A percentile compares a stretch with the other conserved stretches of the same genome.
These are phyloP conservation scores for Monosporozyma aerobia DNA, from an alignment of 805 yeast species.

Conservation along the genomic window DNA sequence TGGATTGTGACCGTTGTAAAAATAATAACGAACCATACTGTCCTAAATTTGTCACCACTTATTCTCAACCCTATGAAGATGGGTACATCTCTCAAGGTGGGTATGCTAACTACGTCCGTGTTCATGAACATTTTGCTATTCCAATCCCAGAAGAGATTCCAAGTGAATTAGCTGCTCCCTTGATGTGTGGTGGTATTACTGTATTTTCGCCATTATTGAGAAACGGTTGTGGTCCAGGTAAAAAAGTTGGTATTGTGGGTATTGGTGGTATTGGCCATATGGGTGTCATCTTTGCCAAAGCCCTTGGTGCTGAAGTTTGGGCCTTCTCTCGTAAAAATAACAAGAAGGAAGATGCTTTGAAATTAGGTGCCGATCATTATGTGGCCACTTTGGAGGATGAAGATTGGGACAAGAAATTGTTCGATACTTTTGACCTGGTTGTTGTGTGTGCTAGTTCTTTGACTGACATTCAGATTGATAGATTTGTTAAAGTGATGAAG, in stretches of 20 bases:
- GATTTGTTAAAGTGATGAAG: constrained; percentile 23
- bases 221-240: constrained; percentile 41
- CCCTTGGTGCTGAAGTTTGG: constrained; percentile 50
- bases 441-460: constrained; percentile 41
- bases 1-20: constrained; percentile 53
- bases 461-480: constrained; percentile 32
- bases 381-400: constrained; percentile 44
- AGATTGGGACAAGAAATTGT: constrained; percentile 32
- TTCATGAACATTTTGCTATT: constrained; percentile 53
- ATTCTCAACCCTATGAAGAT: constrained; percentile 35
- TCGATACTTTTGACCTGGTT: constrained; percentile 37
- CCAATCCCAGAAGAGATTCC: constrained; percentile 50
- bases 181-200: constrained; percentile 73
- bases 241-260: constrained; percentile 45
- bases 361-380: constrained; percentile 45
- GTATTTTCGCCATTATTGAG: constrained; percentile 58
- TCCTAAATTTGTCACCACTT: constrained; percentile 40
- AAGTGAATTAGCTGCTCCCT: constrained; percentile 54
- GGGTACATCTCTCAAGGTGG: constrained; percentile 56
- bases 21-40: constrained; percentile 51
- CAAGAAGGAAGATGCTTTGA: constrained; percentile 40
- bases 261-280: constrained; percentile 52
- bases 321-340: constrained; percentile 44
- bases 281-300: constrained; percentile 48
- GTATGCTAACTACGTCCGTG: constrained; percentile 56